Evolutionary conservation across 331 rosid genomes (phyloP).

Genomic region (Acacia pycnantha): DNA sequence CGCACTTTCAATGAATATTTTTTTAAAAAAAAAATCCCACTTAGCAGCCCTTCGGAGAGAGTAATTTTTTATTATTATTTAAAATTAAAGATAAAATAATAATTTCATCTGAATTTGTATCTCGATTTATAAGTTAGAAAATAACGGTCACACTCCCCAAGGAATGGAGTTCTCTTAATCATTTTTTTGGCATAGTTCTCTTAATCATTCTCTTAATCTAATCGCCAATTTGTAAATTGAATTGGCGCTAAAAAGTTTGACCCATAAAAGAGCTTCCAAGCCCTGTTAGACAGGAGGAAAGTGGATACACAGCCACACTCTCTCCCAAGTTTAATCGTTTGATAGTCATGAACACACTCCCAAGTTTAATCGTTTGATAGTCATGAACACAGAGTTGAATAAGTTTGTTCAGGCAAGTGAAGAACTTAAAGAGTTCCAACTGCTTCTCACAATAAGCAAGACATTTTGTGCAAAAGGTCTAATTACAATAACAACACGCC

Average conservation of each 20-base stretch:
- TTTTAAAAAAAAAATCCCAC: too few relatives aligned
- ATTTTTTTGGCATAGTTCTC: too few relatives aligned
- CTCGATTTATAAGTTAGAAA: too few relatives aligned
- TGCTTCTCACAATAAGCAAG: background rate
- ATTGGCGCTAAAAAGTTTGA: background rate
- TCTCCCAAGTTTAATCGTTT: background rate
- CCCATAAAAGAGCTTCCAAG: background rate
- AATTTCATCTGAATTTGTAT: too few relatives aligned
- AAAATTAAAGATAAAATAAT: too few relatives aligned
- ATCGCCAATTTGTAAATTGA: background rate
- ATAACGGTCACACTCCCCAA: too few relatives aligned
- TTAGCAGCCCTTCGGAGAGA: too few relatives aligned
- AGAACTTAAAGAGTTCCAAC: background rate
- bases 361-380: background rate
- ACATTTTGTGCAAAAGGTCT: background rate
- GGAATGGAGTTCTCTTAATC: too few relatives aligned
- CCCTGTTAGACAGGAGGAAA: background rate
- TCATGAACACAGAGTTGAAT: background rate
- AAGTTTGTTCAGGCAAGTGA: background rate
- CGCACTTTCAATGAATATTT: too few relatives aligned
- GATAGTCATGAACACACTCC: background rate
- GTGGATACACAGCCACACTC: background rate
- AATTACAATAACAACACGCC: background rate
- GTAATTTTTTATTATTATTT: too few relatives aligned
- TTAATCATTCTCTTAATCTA: too few relatives aligned